Conservation (phyloP, 352 stramenopile genomes). For the Phytophthora melonis region DNA sequence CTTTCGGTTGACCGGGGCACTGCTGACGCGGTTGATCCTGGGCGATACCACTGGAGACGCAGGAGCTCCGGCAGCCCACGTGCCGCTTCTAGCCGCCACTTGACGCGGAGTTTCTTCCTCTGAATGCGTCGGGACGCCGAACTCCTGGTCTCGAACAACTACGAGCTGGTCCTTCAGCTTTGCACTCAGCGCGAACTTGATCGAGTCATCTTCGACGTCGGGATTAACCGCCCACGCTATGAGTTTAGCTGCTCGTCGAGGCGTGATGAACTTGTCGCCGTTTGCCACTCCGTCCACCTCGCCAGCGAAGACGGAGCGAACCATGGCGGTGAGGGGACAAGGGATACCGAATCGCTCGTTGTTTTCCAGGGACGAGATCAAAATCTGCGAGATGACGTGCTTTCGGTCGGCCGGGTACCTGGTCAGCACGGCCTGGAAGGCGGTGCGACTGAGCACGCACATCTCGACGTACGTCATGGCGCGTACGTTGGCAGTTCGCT, state of each 20-base stretch:
- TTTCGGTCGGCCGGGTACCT: constrained; percentile 43
- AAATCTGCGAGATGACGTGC: constrained; percentile 45
- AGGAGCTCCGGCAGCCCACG: too few species aligned
- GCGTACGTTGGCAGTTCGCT: constrained; percentile 50
- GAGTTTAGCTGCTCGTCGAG: constrained; percentile 31
- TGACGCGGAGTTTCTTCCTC: constrained; percentile 2
- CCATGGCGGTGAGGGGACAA: constrained; percentile 38
- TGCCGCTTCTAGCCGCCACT: not conserved
- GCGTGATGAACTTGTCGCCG: constrained; percentile 31
- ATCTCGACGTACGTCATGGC: constrained; percentile 59
- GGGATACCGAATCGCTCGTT: constrained; percentile 42
- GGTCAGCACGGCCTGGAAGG: constrained; percentile 45
- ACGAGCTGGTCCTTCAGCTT: constrained; percentile 36
- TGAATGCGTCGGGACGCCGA: constrained; percentile 6
- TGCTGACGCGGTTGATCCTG: not conserved
- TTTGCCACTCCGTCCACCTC: constrained; percentile 14
- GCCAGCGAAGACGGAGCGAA: constrained; percentile 33
- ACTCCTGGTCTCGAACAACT: constrained; percentile 26
- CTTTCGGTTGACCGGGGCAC: constrained; percentile 1
- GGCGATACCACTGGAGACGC: not conserved
- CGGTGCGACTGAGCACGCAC: constrained; percentile 46
- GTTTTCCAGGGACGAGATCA: constrained; percentile 44
- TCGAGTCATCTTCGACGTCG: constrained; percentile 37
- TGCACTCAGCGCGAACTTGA: constrained; percentile 33
- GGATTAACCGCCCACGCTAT: constrained; percentile 36